phyloP scores from a whole-genome alignment of 2,329 filamentous ascomycete species.

The Claviceps humidiphila region DNA sequence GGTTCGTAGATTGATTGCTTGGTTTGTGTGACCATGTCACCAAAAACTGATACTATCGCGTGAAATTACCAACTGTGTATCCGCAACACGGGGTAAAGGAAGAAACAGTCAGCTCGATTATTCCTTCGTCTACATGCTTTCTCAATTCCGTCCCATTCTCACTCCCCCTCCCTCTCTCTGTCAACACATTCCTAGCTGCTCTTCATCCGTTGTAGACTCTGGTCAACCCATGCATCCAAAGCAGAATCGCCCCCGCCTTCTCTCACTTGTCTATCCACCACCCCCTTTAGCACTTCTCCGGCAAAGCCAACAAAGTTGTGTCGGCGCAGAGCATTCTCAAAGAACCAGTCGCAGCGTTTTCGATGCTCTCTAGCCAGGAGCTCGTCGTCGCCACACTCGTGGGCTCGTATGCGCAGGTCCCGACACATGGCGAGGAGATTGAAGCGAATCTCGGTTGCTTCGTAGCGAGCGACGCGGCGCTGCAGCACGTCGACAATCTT shows the following conservation, averaged over 20 bases:
- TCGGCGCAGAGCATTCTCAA: slow-evolving; percentile 82
- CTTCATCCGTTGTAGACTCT: slow-evolving; percentile 45
- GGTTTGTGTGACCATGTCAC: neutral
- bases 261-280: slow-evolving; percentile 60
- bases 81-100: neutral
- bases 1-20: neutral
- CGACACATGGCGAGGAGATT: slow-evolving; percentile 88
- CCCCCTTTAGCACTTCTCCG: slow-evolving; percentile 77
- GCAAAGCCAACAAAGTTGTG: slow-evolving; percentile 97
- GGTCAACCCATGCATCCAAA: slow-evolving; percentile 62
- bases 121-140: neutral
- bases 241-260: slow-evolving; percentile 44
- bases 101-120: neutral
- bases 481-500: slow-evolving; percentile 80
- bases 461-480: slow-evolving; percentile 72
- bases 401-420: slow-evolving; percentile 64
- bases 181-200: slow-evolving; percentile 21
- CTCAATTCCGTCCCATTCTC: slow-evolving; percentile 22
- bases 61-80: neutral
- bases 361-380: slow-evolving; percentile 64
- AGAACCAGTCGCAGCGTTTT: slow-evolving; percentile 78
- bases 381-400: slow-evolving; percentile 72
- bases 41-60: neutral
- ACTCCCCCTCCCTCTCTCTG: slow-evolving; percentile 26
- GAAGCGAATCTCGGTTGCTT: slow-evolving; percentile 79